phyloP scores from a whole-genome alignment of 371 early-diverging fungal species.

The Rhizopus sp. region DNA sequence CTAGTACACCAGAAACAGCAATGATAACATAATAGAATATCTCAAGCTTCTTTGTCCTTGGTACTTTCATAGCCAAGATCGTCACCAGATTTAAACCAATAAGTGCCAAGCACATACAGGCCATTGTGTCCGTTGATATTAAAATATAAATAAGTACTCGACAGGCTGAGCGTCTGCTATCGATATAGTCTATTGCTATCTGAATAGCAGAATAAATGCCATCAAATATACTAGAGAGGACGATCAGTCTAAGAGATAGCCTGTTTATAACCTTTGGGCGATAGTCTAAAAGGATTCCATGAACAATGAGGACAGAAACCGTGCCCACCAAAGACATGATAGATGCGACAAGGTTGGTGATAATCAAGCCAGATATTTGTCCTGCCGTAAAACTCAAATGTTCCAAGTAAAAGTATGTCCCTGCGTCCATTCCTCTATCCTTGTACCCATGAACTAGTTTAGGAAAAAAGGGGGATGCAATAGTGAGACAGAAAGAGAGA shows the following conservation, averaged over 20 bases:
- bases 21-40: constrained; percentile 30
- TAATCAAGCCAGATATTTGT: constrained; percentile 9
- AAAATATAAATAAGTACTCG: constrained; percentile 19
- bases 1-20: constrained; percentile 14
- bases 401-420: neutral
- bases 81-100: constrained; percentile 37
- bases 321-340: constrained; percentile 20
- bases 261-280: constrained; percentile 29
- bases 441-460: too few species aligned
- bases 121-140: constrained; percentile 31
- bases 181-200: constrained; percentile 11
- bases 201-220: constrained; percentile 23
- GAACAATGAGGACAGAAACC: constrained; percentile 16
- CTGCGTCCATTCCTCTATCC: neutral
- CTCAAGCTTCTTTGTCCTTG: constrained; percentile 27
- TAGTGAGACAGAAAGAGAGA: constrained; percentile 4
- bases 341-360: constrained; percentile 10
- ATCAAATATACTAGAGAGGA: constrained; percentile 24
- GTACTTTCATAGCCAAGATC: constrained; percentile 31
- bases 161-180: constrained; percentile 14
- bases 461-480: too few species aligned
- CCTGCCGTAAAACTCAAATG: constrained; percentile 1
- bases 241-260: constrained; percentile 39
- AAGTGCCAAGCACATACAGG: constrained; percentile 35
- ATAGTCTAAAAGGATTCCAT: constrained; percentile 25